phyloP scores from a whole-genome alignment of 331 rosid species.

The Rhamnella rubrinervis region DNA sequence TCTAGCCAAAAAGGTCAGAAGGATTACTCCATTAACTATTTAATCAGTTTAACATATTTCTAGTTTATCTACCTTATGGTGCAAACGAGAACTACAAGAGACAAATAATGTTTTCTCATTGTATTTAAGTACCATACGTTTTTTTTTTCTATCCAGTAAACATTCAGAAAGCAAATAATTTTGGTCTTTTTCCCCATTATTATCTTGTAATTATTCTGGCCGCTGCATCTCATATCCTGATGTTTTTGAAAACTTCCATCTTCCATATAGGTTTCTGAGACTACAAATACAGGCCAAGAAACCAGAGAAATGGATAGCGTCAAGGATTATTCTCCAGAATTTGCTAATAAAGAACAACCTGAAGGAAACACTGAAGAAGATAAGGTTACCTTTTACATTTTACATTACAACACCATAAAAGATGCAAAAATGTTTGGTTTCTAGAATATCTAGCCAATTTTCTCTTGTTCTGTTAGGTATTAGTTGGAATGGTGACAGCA shows the following conservation, averaged over 20 bases:
- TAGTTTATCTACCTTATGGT: no score
- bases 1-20: no score
- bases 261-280: not conserved
- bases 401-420: not conserved
- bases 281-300: not conserved
- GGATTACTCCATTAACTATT: no score
- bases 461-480: slow-evolving; percentile 14
- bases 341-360: slow-evolving; percentile 2
- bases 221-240: no score
- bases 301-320: not conserved
- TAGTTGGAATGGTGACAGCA: slow-evolving; percentile 1
- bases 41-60: no score
- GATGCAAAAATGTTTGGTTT: not conserved
- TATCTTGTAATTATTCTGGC: no score
- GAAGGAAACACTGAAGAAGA: slow-evolving; percentile 12
- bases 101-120: no score
- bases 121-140: no score
- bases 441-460: not conserved
- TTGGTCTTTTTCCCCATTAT: no score
- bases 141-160: no score
- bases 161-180: no score
- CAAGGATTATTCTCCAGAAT: slow-evolving; percentile 12
- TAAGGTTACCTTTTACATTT: slow-evolving; percentile 18
- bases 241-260: not conserved
- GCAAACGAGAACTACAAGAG: no score